A percentile compares a stretch with the other conserved stretches of the same genome.
These are phyloP conservation scores for Aspergillus jensenii DNA, from an alignment of 2,329 filamentous ascomycete species.

Conservation along the genomic window DNA sequence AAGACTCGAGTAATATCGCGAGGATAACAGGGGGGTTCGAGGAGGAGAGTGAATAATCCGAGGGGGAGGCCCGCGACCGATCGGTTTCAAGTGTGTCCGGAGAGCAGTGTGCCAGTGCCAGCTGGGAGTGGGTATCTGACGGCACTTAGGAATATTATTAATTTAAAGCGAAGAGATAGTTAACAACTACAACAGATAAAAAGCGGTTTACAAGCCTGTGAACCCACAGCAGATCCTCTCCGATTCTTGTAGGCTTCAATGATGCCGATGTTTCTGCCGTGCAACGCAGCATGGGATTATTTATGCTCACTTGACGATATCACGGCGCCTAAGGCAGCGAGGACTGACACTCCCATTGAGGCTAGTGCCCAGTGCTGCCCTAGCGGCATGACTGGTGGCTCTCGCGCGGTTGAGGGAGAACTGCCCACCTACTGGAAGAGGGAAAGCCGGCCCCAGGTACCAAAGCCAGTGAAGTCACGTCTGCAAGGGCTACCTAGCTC, in stretches of 20 bases:
- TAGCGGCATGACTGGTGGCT: background rate
- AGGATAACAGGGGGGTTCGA: slow-evolving; percentile 8
- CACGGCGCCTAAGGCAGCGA: background rate
- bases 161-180: slow-evolving; percentile 1
- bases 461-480: slow-evolving; percentile 1
- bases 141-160: slow-evolving; percentile 6
- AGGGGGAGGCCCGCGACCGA: slow-evolving; percentile 10
- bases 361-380: background rate
- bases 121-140: background rate
- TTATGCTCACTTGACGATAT: background rate
- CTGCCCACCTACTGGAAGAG: slow-evolving; percentile 2
- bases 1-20: slow-evolving; percentile 1
- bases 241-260: background rate
- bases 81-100: slow-evolving; percentile 14
- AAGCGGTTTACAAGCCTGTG: background rate
- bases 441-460: background rate
- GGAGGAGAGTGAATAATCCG: slow-evolving; percentile 9
- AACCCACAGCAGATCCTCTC: background rate
- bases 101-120: slow-evolving; percentile 1
- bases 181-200: background rate
- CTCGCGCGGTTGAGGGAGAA: too few species aligned
- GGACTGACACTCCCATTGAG: background rate
- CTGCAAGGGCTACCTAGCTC: background rate
- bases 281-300: background rate
- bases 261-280: background rate